Percentiles rank a stretch among this genome's conserved stretches.
phyloP scores from a whole-genome alignment of 208 protist species.

The Leishmania arabica region DNA sequence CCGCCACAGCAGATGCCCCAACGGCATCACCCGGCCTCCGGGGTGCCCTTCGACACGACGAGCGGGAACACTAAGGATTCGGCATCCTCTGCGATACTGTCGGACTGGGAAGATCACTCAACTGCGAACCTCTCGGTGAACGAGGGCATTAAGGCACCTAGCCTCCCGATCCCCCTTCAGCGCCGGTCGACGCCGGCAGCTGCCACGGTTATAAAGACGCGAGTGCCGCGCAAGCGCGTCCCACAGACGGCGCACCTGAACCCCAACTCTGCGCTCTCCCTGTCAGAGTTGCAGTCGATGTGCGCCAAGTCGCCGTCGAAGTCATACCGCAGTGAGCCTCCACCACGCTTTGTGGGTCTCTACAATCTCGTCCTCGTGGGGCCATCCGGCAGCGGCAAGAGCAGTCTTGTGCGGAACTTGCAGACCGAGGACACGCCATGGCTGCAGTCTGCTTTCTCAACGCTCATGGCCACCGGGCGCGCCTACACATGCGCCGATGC shows the following conservation, averaged over 20 bases:
- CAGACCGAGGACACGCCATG: constrained; percentile 47
- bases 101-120: background rate
- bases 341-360: constrained; percentile 39
- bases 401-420: constrained; percentile 55
- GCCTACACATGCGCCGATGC: background rate
- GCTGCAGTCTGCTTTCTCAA: constrained; percentile 32
- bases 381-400: constrained; percentile 58
- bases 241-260: constrained; percentile 2
- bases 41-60: background rate
- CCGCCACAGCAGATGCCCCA: background rate
- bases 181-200: background rate
- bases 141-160: background rate
- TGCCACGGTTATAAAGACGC: background rate
- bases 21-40: background rate
- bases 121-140: no score
- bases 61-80: background rate
- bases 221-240: constrained; percentile 15
- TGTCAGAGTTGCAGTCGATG: constrained; percentile 22
- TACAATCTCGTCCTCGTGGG: constrained; percentile 84
- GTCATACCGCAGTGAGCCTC: constrained; percentile 24
- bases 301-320: background rate
- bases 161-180: background rate
- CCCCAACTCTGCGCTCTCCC: constrained; percentile 1
- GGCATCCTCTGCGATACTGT: background rate
- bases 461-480: constrained; percentile 32